Evolutionary conservation across 1,139 yeast genomes (phyloP), one percentile per base, ranked within the genome.

Genomic region (Yamadazyma oceani): DNA sequence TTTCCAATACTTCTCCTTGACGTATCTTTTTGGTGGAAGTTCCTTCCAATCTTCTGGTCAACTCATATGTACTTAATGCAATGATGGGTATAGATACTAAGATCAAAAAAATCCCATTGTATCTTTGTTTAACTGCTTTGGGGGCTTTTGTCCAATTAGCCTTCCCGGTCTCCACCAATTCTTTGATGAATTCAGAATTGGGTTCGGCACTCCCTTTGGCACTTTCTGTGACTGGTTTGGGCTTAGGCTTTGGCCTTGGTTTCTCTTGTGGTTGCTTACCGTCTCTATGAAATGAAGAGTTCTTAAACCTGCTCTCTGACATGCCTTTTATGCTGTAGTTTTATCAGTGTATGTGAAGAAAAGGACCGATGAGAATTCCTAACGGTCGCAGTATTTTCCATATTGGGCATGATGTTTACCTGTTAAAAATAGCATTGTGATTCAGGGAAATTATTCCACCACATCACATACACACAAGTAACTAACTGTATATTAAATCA

Each of bases 131-230:
- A 17, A 70, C 55, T 30, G 61, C 74, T 36, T 52, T 48, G 2
- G 76, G 75, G 0, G 76, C 76, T 46, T 62, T 66, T 35, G 67
- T 66, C 76, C 76, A 71, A 49, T 71, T 63, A 8, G 73, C 70
- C 38, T 55, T 51, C 5, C 76, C 77, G 0, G 75, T 69, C 35
- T 63, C 64, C 6, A 57, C 60, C 34, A 67, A 49, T 36, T 63
- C 69, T 38, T 59, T 54, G 13, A 65, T 54, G 41, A 67, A 67
- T 32, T 63, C 69, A 2, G 67, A 57, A 25, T 59, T 53, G 19
- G 38, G 37, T 6, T n/a, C 29, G 9, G 23, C 19, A 2, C 17
- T 22, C 1, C 35, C 26, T 48, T 45, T n/a, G 54, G 40, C 32
- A 46, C 48, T 9, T 53, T 50, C 29, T 48, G 46, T 17, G 54